Evolutionary conservation across 2,329 filamentous ascomycete species (phyloP), one percentile per base, ranked within the genome.

Genomic region (Fusarium succisae): DNA sequence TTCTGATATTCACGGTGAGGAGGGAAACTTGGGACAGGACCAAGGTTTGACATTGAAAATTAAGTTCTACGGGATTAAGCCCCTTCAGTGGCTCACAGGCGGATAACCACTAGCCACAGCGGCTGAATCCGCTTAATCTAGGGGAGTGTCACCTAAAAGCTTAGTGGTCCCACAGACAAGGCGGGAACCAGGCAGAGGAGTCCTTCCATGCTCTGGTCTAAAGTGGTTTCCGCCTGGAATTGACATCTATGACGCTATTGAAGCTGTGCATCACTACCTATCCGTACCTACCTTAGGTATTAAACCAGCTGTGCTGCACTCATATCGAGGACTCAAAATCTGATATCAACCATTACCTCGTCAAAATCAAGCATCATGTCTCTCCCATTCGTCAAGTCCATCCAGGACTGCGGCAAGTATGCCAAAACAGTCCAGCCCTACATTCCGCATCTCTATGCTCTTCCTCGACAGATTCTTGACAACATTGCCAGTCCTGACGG

Each of bases 371-470:
- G 28, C 60, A 63, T 61, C 66, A 93, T 96, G 92, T 88, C 92
- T 70, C 84, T 98, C 26, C 94, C 95, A 11, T 82, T 87, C n/a
- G 84, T 98, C 75, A 89, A 89, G 73, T 88, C 89, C 43, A 85
- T 96, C 18, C 84, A 87, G 73, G 94, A 97, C 74, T 96, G 93
- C 82, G 90, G 92, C 75, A 91, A 95, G 82, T 97, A 91, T 82
- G 85, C 87, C 74, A 90, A 90, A 78, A 93, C 93, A 2, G 91
- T 98, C 75, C 85, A 90, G 74, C 95, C 95, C 15, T 98, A 90
- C 81, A 79, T 94, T 51, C 86, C 89, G 15, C 91, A 95, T 81
- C 86, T 95, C 65, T 89, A 89, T 80, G 86, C 90, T 77, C 87
- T 98, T 38, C 94, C 94, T 17, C 85, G 88, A 64, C 89, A 90